phyloP scores from a whole-genome alignment of 2,329 filamentous ascomycete species.

The Apiospora rasikravindrae region DNA sequence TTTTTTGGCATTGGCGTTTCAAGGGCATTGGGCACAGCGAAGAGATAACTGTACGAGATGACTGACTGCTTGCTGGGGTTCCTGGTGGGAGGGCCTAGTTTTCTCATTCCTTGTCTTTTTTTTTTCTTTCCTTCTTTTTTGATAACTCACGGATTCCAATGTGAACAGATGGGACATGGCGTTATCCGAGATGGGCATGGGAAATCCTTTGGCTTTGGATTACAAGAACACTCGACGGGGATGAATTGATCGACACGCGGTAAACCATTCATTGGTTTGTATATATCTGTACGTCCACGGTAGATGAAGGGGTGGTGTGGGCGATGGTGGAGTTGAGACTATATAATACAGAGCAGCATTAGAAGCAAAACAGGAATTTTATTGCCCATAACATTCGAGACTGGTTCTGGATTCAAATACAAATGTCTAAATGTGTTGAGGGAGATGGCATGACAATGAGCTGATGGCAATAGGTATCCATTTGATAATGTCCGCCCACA shows the following conservation, averaged over 20 bases:
- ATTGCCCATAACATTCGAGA: constrained; percentile 1
- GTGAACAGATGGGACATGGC: constrained; percentile 13
- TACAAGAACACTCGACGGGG: constrained; percentile 8
- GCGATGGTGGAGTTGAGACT: background rate
- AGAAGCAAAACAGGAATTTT: constrained; percentile 1
- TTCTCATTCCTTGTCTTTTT: background rate
- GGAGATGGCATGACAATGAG: constrained; percentile 4
- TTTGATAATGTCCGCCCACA: too few relatives aligned
- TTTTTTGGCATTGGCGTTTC: constrained; percentile 21
- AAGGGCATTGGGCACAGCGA: constrained; percentile 25
- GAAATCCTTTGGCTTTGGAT: constrained; percentile 14
- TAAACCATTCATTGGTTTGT: constrained; percentile 6
- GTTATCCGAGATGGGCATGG: constrained; percentile 15
- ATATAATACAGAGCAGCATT: background rate
- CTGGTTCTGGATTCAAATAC: background rate
- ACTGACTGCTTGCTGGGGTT: constrained; percentile 23
- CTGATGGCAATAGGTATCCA: background rate
- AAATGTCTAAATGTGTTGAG: background rate
- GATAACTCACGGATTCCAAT: background rate
- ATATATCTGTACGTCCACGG: constrained; percentile 18
- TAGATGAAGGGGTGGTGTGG: background rate
- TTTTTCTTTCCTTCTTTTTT: constrained; percentile 11
- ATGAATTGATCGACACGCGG: constrained; percentile 9
- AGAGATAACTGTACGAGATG: constrained; percentile 26
- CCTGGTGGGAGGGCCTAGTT: constrained; percentile 7